phyloP scores from a whole-genome alignment of 257 asterid species.

The Schizonepeta tenuifolia region DNA sequence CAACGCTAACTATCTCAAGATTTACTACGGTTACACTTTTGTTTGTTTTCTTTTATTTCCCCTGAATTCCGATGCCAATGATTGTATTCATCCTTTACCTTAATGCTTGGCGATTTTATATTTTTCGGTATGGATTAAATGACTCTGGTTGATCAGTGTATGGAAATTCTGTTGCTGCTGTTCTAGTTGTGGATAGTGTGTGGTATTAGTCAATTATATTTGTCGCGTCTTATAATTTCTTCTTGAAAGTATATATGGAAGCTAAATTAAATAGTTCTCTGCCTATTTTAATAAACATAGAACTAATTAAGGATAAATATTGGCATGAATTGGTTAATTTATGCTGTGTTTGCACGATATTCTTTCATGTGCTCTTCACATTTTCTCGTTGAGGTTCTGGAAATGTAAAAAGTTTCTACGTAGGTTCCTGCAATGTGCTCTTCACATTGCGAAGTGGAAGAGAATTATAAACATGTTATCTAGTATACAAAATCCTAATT shows the following conservation, averaged over 20 bases:
- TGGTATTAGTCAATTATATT: background rate
- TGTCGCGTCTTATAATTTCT: background rate
- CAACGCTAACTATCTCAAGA: slow-evolving; percentile 68
- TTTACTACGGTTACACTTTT: slow-evolving; percentile 60
- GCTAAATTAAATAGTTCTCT: background rate
- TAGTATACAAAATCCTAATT: background rate
- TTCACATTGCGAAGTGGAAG: background rate
- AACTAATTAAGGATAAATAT: background rate
- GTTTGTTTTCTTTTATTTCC: background rate
- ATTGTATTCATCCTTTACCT: background rate
- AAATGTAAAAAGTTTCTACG: background rate
- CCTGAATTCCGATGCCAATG: background rate
- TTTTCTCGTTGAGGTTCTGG: background rate
- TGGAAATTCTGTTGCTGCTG: slow-evolving; percentile 2
- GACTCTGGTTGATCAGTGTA: slow-evolving; percentile 1
- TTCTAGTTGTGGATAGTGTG: slow-evolving; percentile 6
- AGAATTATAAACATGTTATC: background rate
- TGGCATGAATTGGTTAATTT: background rate
- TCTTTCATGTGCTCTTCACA: background rate
- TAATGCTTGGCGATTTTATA: background rate
- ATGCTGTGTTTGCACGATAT: background rate
- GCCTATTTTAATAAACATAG: background rate
- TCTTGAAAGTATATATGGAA: slow-evolving; percentile 12
- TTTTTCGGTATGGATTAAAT: background rate
- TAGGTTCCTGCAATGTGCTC: no score